Evolutionary conservation across 2,329 filamentous ascomycete species (phyloP).

Genomic region (Coniosporium tulheliwenetii): DNA sequence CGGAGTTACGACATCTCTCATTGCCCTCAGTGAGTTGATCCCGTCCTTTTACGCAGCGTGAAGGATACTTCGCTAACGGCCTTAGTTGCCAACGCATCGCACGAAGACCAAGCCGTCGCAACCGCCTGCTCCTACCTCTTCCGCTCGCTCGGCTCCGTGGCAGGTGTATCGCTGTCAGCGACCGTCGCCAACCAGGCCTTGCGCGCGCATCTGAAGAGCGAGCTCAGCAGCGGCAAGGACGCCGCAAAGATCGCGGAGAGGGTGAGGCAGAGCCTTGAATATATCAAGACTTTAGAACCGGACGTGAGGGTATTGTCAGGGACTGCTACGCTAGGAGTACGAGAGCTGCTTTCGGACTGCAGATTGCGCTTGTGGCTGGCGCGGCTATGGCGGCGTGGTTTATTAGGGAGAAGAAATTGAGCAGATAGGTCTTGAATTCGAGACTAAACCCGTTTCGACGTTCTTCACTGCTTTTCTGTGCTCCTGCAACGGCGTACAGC

Average conservation of each 20-base stretch:
- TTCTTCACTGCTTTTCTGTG: too few species aligned
- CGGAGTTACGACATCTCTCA: constrained; percentile 56
- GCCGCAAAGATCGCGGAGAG: constrained; percentile 51
- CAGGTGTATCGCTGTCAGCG: constrained; percentile 53
- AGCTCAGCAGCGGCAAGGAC: constrained; percentile 40
- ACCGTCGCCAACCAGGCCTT: constrained; percentile 58
- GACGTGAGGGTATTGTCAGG: constrained; percentile 42
- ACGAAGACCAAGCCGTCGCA: constrained; percentile 55
- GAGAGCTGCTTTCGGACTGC: constrained; percentile 33
- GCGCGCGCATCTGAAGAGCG: constrained; percentile 36
- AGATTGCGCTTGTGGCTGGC: constrained; percentile 33
- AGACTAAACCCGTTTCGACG: too few species aligned
- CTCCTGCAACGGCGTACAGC: too few species aligned
- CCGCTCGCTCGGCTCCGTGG: constrained; percentile 51
- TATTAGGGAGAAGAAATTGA: constrained; percentile 25
- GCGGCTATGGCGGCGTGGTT: constrained; percentile 29
- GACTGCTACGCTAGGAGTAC: constrained; percentile 48
- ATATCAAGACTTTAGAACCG: constrained; percentile 49
- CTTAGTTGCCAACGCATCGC: constrained; percentile 48
- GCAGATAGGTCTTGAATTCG: background rate
- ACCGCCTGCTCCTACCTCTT: constrained; percentile 73
- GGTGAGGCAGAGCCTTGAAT: constrained; percentile 56
- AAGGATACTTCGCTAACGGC: background rate
- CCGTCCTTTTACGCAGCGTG: background rate
- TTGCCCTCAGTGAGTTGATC: constrained; percentile 41